Evolutionary conservation across 2,329 filamentous ascomycete species (phyloP).

Genomic region (Nannizziopsis arthrosporioides): DNA sequence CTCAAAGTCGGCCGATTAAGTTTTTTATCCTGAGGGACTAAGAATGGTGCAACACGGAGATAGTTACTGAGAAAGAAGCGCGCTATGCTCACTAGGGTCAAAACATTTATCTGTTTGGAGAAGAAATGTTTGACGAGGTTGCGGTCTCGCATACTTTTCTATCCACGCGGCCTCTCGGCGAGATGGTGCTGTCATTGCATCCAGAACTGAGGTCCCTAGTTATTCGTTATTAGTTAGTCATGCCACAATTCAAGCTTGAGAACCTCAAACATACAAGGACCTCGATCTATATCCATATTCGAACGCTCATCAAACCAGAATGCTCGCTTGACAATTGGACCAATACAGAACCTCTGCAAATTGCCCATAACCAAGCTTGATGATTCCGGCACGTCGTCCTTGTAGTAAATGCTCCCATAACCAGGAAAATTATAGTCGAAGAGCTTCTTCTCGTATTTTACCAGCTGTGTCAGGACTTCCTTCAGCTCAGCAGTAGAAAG

Average conservation of each 20-base stretch:
- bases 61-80: slow-evolving; percentile 12
- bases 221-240: too few relatives aligned
- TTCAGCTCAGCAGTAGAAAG: slow-evolving; percentile 19
- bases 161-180: slow-evolving; percentile 10
- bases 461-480: slow-evolving; percentile 19
- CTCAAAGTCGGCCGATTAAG: slow-evolving; percentile 4
- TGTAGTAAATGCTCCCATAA: slow-evolving; percentile 1
- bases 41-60: background rate
- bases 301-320: slow-evolving; percentile 28
- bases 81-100: slow-evolving; percentile 11
- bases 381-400: background rate
- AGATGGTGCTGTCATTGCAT: slow-evolving; percentile 10
- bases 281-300: slow-evolving; percentile 27
- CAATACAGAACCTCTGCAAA: background rate
- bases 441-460: slow-evolving; percentile 11
- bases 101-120: slow-evolving; percentile 10
- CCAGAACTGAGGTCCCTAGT: slow-evolving; percentile 9
- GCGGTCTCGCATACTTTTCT: slow-evolving; percentile 1
- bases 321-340: background rate
- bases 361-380: slow-evolving; percentile 12
- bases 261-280: slow-evolving; percentile 26
- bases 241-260: too few relatives aligned
- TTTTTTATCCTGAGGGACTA: background rate
- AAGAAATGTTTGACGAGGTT: slow-evolving; percentile 10
- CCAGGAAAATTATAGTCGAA: slow-evolving; percentile 16